A percentile compares a stretch with the other conserved stretches of the same genome.
Evolutionary conservation across 2,329 filamentous ascomycete species (phyloP).

Genomic region (Fusarium sp.): DNA sequence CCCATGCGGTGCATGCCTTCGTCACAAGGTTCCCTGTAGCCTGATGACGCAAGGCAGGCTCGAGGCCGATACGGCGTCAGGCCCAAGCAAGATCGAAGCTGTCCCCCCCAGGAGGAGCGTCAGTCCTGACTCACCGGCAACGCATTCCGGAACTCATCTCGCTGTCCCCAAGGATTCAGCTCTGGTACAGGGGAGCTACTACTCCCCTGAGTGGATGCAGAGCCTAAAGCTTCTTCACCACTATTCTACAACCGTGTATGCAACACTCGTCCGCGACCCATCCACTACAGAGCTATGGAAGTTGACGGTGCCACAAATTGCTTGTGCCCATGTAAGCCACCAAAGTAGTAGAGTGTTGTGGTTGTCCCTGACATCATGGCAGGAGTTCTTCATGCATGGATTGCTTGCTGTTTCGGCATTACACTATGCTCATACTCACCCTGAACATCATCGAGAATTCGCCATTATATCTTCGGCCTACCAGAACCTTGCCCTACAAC

Average conservation of each 20-base stretch:
- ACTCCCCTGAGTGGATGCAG: constrained; percentile 14
- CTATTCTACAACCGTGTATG: constrained; percentile 10
- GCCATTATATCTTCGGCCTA: constrained; percentile 18
- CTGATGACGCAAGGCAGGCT: not conserved
- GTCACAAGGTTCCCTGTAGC: not conserved
- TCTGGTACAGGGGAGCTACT: not conserved
- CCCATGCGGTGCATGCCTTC: not conserved
- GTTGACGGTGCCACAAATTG: constrained; percentile 6
- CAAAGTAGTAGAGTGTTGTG: not conserved
- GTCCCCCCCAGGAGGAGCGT: not conserved
- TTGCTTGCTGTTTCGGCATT: constrained; percentile 19
- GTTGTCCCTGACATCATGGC: not conserved
- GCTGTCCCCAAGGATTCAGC: not conserved
- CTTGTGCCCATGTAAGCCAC: constrained; percentile 13
- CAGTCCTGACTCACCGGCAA: not conserved
- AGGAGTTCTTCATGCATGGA: constrained; percentile 29
- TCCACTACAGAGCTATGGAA: constrained; percentile 7
- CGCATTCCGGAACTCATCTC: not conserved
- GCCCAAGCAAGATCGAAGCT: not conserved
- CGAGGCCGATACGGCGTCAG: not conserved
- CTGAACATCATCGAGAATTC: constrained; percentile 11
- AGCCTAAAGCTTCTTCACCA: constrained; percentile 20
- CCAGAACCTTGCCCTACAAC: constrained; percentile 18
- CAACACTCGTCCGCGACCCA: not conserved
- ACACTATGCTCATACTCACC: constrained; percentile 15